Evolutionary conservation across 177 flowering plant genomes (phyloP), one percentile per base, ranked within the genome.

Genomic region (Vitis hybrid): DNA sequence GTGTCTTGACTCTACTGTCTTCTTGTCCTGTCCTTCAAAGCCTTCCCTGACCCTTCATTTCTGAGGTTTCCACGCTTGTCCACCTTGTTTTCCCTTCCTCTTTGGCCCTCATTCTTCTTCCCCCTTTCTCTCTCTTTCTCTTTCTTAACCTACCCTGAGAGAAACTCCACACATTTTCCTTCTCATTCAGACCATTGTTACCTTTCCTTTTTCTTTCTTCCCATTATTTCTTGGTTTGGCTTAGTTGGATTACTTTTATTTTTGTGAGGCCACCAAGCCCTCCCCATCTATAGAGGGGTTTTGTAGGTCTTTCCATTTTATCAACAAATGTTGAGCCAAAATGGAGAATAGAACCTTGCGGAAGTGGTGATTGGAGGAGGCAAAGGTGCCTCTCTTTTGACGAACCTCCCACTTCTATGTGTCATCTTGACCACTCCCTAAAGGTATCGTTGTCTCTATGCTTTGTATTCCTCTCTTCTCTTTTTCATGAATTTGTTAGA

Each of bases 11-110:
- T 62, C 35, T 4, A 2, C 2, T 52, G 57, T 14, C 58, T 27
- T 30, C 54, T 61, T 52, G 63, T 64, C 56, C 73, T 20, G 53
- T 49, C 53, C 9, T 62, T 61, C 71, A 61, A 24, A 71, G 11
- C 81, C 68, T 66, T 50, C 68, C 49, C 58, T 71, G 63, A 32
- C 73, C 72, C 30, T 55, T 57, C 72, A 3, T 74, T 73, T 77
- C 27, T 51, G 51, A 53, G 61, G 53, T 64, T 79, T 78, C 60
- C 78, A 72, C 76, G 71, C 59, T 65, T 24, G 54, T 53, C 67
- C 69, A 65, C 68, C 55, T 41, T 48, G 61, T 56, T 59, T 62
- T 55, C 58, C 58, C 65, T 46, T 52, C 62, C 64, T 21, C 61
- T 58, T 50, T 17, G 27, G 18, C 55, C 51, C 14, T 68, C 30